Evolutionary conservation across 176 grass and related monocot genomes (phyloP).

Genomic region (Juncus inflexus): DNA sequence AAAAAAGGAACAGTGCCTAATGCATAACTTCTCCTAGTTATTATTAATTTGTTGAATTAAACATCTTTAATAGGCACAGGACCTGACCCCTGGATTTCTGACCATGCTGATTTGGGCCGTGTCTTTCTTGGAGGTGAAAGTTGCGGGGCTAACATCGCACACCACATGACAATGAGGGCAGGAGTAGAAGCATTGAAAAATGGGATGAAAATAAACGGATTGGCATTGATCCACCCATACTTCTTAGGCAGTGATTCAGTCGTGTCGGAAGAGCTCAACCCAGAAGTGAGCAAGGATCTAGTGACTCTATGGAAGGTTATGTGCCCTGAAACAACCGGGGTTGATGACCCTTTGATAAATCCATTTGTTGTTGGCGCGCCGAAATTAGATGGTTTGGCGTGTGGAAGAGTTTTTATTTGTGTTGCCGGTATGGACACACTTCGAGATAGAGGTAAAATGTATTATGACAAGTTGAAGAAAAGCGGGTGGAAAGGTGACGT

Average conservation of each 20-base stretch:
- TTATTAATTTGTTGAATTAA: too few relatives aligned
- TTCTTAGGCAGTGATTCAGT: constrained; percentile 32
- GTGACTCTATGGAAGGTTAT: constrained; percentile 43
- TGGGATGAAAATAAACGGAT: constrained; percentile 30
- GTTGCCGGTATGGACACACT: constrained; percentile 45
- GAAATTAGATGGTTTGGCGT: constrained; percentile 26
- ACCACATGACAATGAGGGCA: constrained; percentile 41
- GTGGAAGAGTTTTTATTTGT: constrained; percentile 39
- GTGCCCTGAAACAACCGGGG: constrained; percentile 33
- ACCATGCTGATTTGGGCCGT: constrained; percentile 24
- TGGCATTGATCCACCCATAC: constrained; percentile 50
- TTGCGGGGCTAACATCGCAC: constrained; percentile 43
- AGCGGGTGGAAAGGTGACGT: constrained; percentile 41
- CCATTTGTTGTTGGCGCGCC: constrained; percentile 39
- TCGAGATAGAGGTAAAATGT: constrained; percentile 35
- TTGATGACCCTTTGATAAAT: constrained; percentile 45
- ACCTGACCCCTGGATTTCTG: constrained; percentile 12
- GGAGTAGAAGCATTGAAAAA: not conserved
- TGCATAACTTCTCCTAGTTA: too few relatives aligned
- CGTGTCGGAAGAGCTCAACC: constrained; percentile 36
- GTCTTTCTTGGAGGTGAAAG: constrained; percentile 44
- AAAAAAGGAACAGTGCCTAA: too few relatives aligned
- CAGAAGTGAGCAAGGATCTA: constrained; percentile 25
- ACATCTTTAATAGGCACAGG: not conserved
- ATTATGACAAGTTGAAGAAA: constrained; percentile 33